phyloP scores from a whole-genome alignment of 495 filamentous ascomycete species.

The Viridothelium virens region DNA sequence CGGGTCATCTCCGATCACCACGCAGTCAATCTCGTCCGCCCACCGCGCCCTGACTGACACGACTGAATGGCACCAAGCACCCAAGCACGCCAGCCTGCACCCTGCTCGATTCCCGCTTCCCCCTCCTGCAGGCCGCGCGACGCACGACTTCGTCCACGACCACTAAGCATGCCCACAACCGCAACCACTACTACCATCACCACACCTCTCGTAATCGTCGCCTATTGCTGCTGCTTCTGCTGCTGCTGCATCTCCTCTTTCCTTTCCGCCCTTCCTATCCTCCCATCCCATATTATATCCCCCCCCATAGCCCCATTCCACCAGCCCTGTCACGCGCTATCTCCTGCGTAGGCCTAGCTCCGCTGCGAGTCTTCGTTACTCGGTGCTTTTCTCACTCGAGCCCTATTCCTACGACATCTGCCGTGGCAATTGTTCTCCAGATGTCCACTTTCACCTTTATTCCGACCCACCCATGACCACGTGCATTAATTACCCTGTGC shows the following conservation, averaged over 20 bases:
- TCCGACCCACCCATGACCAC: background rate
- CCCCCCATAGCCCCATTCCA: background rate
- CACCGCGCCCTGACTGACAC: background rate
- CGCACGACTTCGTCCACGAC: background rate
- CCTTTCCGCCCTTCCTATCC: background rate
- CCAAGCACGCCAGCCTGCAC: too few species aligned
- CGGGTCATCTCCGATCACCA: constrained; percentile 12
- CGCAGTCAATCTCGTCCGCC: constrained; percentile 12
- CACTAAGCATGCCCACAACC: background rate
- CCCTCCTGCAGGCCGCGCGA: constrained; percentile 8
- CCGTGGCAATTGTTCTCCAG: background rate
- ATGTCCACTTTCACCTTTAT: background rate
- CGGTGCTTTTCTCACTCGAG: background rate
- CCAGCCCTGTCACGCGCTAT: background rate
- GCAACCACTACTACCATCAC: too few species aligned
- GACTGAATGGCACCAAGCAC: too few species aligned
- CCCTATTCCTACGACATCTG: background rate
- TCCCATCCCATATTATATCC: background rate
- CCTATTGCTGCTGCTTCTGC: background rate
- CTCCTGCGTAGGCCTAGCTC: constrained; percentile 3
- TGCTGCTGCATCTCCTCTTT: background rate
- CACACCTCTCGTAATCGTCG: background rate
- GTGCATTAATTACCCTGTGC: background rate
- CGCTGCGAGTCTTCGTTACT: background rate
- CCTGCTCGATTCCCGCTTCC: background rate